Percentiles rank a stretch among this genome's conserved stretches.
Conservation (phyloP, 306 rosid species). For the Lupinus albus region DNA sequence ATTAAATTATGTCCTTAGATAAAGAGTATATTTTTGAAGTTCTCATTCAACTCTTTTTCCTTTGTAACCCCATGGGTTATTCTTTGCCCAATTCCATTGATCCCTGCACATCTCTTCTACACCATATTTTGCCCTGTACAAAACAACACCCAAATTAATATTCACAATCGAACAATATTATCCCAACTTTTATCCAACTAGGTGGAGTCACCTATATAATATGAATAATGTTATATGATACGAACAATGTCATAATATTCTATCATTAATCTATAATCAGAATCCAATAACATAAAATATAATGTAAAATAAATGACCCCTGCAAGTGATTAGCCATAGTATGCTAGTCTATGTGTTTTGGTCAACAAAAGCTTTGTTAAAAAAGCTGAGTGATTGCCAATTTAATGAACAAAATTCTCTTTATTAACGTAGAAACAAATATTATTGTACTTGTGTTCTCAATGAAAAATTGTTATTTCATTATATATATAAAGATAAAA, state of each 20-base stretch:
- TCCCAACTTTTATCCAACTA: too few species aligned
- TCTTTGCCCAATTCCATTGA: constrained; percentile 96
- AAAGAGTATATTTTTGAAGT: constrained; percentile 30
- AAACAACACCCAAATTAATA: not conserved
- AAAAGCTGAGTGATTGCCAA: constrained; percentile 17
- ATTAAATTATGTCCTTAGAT: not conserved
- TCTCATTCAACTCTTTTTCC: constrained; percentile 43
- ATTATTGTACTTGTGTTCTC: too few species aligned
- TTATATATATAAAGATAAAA: too few species aligned
- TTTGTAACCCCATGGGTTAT: constrained; percentile 82
- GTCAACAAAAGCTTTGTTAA: constrained; percentile 12
- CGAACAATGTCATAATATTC: too few species aligned
- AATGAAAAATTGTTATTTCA: too few species aligned
- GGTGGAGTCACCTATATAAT: too few species aligned
- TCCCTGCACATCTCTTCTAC: constrained; percentile 94
- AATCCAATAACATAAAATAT: constrained; percentile 1
- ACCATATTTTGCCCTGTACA: constrained; percentile 57
- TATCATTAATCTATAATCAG: too few species aligned
- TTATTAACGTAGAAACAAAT: too few species aligned
- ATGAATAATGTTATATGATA: too few species aligned
- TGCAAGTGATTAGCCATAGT: constrained; percentile 4
- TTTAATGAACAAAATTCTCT: too few species aligned
- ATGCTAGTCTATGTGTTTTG: constrained; percentile 20
- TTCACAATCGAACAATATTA: too few species aligned
- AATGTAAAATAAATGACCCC: not conserved